Evolutionary conservation across 805 yeast genomes (phyloP).

Genomic region (Yarrowia yakushimensis): DNA sequence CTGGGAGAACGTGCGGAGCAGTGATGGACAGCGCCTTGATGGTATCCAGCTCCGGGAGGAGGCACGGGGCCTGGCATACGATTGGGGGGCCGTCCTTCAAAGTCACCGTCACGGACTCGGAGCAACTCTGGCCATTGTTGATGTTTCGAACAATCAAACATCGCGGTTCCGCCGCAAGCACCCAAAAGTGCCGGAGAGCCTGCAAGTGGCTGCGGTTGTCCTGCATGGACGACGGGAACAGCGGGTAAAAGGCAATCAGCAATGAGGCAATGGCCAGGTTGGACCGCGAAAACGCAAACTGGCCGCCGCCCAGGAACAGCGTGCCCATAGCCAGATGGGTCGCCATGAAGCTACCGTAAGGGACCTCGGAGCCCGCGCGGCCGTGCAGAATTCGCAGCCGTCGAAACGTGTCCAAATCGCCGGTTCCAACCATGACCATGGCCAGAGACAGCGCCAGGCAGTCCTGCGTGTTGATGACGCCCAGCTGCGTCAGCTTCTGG

Average conservation of each 20-base stretch:
- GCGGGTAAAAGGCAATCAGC: slow-evolving; percentile 73
- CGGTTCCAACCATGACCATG: slow-evolving; percentile 83
- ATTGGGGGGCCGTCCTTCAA: slow-evolving; percentile 42
- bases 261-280: slow-evolving; percentile 65
- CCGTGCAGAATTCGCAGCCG: slow-evolving; percentile 70
- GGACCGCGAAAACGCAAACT: slow-evolving; percentile 67
- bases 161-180: slow-evolving; percentile 72
- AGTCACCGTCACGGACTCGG: slow-evolving; percentile 44
- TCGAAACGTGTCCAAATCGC: slow-evolving; percentile 75
- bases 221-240: slow-evolving; percentile 47
- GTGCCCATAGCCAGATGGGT: slow-evolving; percentile 81
- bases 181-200: slow-evolving; percentile 89
- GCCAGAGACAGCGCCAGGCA: slow-evolving; percentile 62
- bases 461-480: slow-evolving; percentile 55
- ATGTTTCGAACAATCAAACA: slow-evolving; percentile 77
- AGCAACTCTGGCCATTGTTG: slow-evolving; percentile 53
- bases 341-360: slow-evolving; percentile 73
- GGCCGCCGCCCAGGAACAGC: slow-evolving; percentile 88
- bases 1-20: slow-evolving; percentile 49
- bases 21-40: slow-evolving; percentile 45
- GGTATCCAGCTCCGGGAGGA: slow-evolving; percentile 57
- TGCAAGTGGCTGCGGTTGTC: slow-evolving; percentile 67
- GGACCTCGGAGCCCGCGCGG: slow-evolving; percentile 38
- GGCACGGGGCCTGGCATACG: slow-evolving; percentile 55
- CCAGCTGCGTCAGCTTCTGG: slow-evolving; percentile 50